Percentiles rank a stretch among this genome's conserved stretches.
These are phyloP conservation scores for Ziziphus jujuba DNA, from an alignment of 306 rosid genomes.

Conservation along the genomic window DNA sequence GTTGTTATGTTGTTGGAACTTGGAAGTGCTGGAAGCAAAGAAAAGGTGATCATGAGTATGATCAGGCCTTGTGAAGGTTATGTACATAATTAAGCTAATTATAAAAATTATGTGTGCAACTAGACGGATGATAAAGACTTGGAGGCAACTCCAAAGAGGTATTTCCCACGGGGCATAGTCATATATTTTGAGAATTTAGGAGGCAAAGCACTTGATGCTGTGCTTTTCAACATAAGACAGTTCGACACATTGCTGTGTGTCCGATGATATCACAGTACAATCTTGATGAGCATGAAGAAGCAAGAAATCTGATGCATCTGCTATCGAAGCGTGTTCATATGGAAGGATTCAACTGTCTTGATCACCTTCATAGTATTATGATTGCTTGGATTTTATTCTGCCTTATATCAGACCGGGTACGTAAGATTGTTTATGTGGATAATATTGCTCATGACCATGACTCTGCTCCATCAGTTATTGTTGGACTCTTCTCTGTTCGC, in stretches of 20 bases:
- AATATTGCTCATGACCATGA: neutral
- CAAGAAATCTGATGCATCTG: neutral
- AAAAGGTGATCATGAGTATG: neutral
- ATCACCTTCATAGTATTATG: neutral
- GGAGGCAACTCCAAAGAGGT: neutral
- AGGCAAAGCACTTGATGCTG: neutral
- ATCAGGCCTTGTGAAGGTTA: too few species aligned
- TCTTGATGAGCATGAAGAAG: neutral
- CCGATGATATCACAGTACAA: neutral
- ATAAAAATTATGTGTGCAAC: too few species aligned
- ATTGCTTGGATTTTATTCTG: neutral
- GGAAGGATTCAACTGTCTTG: neutral
- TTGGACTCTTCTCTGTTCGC: neutral
- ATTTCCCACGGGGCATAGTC: neutral
- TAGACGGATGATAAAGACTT: neutral
- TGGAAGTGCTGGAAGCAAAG: neutral
- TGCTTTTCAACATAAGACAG: neutral
- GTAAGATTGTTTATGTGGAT: neutral
- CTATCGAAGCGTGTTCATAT: neutral
- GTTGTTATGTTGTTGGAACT: neutral
- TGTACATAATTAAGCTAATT: too few species aligned
- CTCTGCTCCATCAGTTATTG: neutral
- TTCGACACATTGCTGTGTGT: neutral
- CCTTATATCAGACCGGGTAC: neutral
- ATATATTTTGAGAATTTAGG: neutral